Evolutionary conservation across 306 rosid species (phyloP), one percentile per base, ranked within the genome.

Genomic region (Inga oerstediana): DNA sequence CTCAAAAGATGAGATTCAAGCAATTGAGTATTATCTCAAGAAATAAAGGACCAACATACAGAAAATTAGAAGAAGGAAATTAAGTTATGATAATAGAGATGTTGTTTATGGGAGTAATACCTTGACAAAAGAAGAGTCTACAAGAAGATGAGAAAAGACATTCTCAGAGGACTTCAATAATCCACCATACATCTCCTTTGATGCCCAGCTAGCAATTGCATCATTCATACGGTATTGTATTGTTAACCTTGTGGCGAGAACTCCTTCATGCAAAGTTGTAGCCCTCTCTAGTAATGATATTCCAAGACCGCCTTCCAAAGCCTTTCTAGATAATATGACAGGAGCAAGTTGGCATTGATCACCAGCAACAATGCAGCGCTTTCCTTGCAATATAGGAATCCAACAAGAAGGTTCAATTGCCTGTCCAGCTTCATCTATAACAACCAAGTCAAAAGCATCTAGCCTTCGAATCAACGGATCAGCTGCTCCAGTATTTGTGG

Each of bases 341-440:
- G 97, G 97, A 81, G 97, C 97, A 48, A 93, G 93, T 86, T 93
- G 97, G 84, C 93, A 93, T 74, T 90, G 92, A 79, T 93, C 97
- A 72, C 97, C 97, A 24, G 97, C 97, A 74, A 93, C 89, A 83
- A 93, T 89, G 79, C 97, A 91, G 41, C 97, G 97, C 86, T 84
- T 89, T 44, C 92, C 97, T 86, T 88, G 94, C 75, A 91, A 81
- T 81, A 93, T 85, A 72, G 96, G 93, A 68, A 93, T 91, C 97
- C 96, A 93, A 85, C 96, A 91, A 81, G 97, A 88, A 30, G 97
- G 97, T 86, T 93, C 97, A 83, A 93, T 93, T 82, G 96, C 97
- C 86, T 93, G 97, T 58, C 90, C 96, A 5, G 97, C 97, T 86
- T 91, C 97, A 68, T 93, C 97, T 45, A 93, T 91, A 71, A 93